Percentiles rank a stretch among this genome's conserved stretches.
Evolutionary conservation across 352 stramenopile species (phyloP).

Genomic region (Phytophthora ramorum): DNA sequence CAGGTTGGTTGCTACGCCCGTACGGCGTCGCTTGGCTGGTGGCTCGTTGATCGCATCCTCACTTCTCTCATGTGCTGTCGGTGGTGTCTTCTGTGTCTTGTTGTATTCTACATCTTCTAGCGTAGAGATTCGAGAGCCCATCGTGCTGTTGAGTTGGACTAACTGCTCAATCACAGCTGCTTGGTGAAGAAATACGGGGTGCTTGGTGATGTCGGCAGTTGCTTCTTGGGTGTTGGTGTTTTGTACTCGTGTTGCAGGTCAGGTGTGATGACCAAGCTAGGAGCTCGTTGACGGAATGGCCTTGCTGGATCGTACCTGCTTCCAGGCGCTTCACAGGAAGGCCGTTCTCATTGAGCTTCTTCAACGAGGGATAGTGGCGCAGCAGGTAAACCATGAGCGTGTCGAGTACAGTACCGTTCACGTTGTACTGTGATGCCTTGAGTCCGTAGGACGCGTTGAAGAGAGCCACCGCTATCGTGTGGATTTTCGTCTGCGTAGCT

Average conservation of each 20-base stretch:
- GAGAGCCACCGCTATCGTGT: too few relatives aligned
- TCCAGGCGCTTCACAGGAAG: conserved; percentile 4
- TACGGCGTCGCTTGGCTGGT: conserved; percentile 5
- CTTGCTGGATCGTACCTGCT: background rate
- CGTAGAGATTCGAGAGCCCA: background rate
- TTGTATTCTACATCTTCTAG: conserved; percentile 3
- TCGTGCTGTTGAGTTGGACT: conserved; percentile 2
- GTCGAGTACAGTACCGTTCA: conserved; percentile 13
- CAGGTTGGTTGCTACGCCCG: background rate
- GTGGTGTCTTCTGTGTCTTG: conserved; percentile 1
- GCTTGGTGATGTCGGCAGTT: background rate
- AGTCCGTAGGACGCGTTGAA: background rate
- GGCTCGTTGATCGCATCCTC: background rate
- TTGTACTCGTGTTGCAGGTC: background rate
- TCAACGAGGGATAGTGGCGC: conserved; percentile 16
- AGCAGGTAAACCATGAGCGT: conserved; percentile 19
- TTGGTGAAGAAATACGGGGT: conserved; percentile 5
- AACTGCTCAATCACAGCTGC: conserved; percentile 14
- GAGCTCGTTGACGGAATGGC: conserved; percentile 7
- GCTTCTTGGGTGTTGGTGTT: background rate
- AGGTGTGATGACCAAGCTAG: conserved; percentile 14
- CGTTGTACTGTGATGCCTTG: conserved; percentile 6
- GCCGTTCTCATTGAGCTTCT: background rate
- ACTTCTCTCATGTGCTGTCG: background rate
- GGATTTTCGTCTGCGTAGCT: background rate